Conservation (phyloP, 164 flowering plant species). For the Piper longum region DNA sequence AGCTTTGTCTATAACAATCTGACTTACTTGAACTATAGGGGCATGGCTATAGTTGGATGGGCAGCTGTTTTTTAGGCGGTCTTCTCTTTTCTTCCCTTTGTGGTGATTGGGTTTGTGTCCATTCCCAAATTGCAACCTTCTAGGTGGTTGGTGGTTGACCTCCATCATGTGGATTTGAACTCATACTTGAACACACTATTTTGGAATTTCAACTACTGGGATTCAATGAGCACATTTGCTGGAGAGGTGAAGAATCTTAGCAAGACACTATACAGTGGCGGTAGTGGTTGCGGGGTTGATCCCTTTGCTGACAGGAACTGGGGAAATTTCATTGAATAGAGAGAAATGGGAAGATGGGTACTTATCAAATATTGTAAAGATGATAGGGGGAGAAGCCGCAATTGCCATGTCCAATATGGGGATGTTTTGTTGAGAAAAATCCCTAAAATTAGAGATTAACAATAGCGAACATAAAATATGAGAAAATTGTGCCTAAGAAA, state of each 20-base stretch:
- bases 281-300: slow-evolving; percentile 34
- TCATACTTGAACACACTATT: slow-evolving; percentile 43
- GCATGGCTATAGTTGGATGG: slow-evolving; percentile 43
- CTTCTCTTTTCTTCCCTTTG: slow-evolving; percentile 37
- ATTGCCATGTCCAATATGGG: slow-evolving; percentile 51
- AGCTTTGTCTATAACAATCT: slow-evolving; percentile 22
- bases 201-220: slow-evolving; percentile 59
- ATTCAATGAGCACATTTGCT: slow-evolving; percentile 42
- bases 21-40: slow-evolving; percentile 46
- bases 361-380: slow-evolving; percentile 32
- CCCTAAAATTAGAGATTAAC: too few species aligned
- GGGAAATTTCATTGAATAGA: slow-evolving; percentile 28
- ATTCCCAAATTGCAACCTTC: slow-evolving; percentile 36
- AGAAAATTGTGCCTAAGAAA: too few species aligned
- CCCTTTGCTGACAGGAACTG: slow-evolving; percentile 38
- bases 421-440: too few species aligned
- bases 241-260: slow-evolving; percentile 47
- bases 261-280: slow-evolving; percentile 35
- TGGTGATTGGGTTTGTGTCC: slow-evolving; percentile 33
- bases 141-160: slow-evolving; percentile 31
- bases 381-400: slow-evolving; percentile 42
- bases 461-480: too few species aligned
- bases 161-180: slow-evolving; percentile 31
- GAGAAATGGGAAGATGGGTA: slow-evolving; percentile 44
- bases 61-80: slow-evolving; percentile 31